Percentiles rank a stretch among this genome's conserved stretches.
These are phyloP conservation scores for Adansonia madagascariensis DNA, from an alignment of 441 rosid genomes.

Conservation along the genomic window DNA sequence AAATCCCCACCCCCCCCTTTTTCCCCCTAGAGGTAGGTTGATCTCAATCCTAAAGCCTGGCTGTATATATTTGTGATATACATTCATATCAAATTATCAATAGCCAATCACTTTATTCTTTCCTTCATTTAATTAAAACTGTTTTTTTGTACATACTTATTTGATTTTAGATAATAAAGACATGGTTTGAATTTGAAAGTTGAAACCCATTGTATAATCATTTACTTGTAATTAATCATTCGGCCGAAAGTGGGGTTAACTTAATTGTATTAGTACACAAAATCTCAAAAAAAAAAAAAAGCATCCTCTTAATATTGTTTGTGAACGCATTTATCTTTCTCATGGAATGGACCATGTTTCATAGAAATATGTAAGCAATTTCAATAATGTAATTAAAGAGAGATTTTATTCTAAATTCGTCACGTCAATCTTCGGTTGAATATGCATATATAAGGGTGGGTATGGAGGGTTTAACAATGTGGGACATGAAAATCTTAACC, in stretches of 20 bases:
- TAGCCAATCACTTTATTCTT: background rate
- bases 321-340: background rate
- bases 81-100: background rate
- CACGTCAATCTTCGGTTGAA: background rate
- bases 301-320: too few species aligned
- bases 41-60: background rate
- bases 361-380: background rate
- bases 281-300: background rate
- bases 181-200: too few species aligned
- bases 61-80: background rate
- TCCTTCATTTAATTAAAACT: background rate
- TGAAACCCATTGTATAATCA: background rate
- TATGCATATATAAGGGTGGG: background rate
- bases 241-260: background rate
- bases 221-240: background rate
- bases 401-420: background rate
- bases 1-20: too few species aligned
- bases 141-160: background rate
- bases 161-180: background rate
- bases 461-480: background rate
- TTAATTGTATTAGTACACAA: background rate
- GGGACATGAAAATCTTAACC: conserved; percentile 12
- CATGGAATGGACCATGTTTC: background rate
- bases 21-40: background rate
- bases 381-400: background rate